Conservation (phyloP, 2,329 filamentous ascomycete genomes). For the Pseudogymnoascus sp. region DNA sequence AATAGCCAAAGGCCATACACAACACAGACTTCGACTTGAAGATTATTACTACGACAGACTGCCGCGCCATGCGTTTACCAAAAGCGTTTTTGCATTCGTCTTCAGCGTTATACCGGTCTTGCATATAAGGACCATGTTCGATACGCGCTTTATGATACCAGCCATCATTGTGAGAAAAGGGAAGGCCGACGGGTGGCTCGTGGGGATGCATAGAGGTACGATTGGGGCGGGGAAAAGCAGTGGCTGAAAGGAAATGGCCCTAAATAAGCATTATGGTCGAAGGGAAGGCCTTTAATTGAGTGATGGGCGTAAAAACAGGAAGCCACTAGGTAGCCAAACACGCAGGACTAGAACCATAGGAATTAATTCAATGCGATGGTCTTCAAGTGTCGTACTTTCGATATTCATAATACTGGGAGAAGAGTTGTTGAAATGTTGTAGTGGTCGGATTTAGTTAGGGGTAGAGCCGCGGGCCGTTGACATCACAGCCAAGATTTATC, state of each 20-base stretch:
- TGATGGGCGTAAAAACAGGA: not conserved
- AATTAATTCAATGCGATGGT: not conserved
- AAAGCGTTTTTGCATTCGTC: slow-evolving; percentile 3
- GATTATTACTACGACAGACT: slow-evolving; percentile 3
- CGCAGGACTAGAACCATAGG: not conserved
- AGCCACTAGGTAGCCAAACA: slow-evolving; percentile 4
- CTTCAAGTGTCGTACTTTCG: not conserved
- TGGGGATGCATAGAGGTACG: not conserved
- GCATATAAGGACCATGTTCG: not conserved
- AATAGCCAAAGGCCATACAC: not conserved
- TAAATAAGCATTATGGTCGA: not conserved
- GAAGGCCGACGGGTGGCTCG: not conserved
- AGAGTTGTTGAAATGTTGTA: not conserved
- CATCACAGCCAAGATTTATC: slow-evolving; percentile 8
- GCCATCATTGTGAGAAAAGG: not conserved
- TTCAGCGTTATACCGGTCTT: slow-evolving; percentile 7
- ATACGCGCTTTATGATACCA: slow-evolving; percentile 7
- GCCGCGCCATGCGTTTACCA: slow-evolving; percentile 1
- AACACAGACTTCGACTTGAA: slow-evolving; percentile 3
- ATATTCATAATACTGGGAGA: not conserved
- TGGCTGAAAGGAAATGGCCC: not conserved
- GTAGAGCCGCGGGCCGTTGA: not conserved
- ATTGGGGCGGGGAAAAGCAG: not conserved
- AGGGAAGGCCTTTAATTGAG: not conserved
- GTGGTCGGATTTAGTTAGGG: not conserved